Evolutionary conservation across 2,329 filamentous ascomycete species (phyloP), one percentile per base, ranked within the genome.

Genomic region (Sclerotinia glacialis): DNA sequence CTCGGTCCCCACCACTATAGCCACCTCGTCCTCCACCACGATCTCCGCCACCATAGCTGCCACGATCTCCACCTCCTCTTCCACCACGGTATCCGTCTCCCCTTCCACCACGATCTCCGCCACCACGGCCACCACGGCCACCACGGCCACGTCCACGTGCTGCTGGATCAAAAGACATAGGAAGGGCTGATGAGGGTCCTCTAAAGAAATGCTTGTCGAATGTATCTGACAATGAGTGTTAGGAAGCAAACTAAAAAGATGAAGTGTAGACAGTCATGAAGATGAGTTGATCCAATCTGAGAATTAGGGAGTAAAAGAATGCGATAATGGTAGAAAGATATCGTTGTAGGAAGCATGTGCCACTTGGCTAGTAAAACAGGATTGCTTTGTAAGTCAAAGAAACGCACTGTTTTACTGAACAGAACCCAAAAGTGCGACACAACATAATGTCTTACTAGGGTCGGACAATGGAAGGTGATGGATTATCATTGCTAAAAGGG

Each of bases 121-220:
- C 34, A 23, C 34, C 59, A 23, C 60, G n/a, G n/a, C 60, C 52
- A 14, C 65, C 65, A 44, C 52, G 60, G 18, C 52, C 65, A 50
- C 60, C 52, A 14, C 65, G 58, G n/a, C 61, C 65, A 49, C 65
- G 58, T 34, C 58, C 44, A 21, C 44, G 44, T 49, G 44, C 42
- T 37, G 40, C 34, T 58, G 58, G 58, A 16, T 60, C 58, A 47
- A 47, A 64, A 55, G 61, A 64, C 61, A 64, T 64, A 6, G 26
- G 5, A 21, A 28, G 8, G 9, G 40, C 23, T 44, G 11, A 44
- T 7, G 23, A 50, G 3, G 26, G 16, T 21, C 26, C 21, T 21
- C 8, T 14, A 9, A 23, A 12, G 11, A 40, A 28, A 63, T 14
- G 23, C 11, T 26, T n/a, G 14, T 31, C n/a, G 47, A 55, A 40